Conservation (phyloP, 2,329 filamentous ascomycete species). For the Onygenales sp. region DNA sequence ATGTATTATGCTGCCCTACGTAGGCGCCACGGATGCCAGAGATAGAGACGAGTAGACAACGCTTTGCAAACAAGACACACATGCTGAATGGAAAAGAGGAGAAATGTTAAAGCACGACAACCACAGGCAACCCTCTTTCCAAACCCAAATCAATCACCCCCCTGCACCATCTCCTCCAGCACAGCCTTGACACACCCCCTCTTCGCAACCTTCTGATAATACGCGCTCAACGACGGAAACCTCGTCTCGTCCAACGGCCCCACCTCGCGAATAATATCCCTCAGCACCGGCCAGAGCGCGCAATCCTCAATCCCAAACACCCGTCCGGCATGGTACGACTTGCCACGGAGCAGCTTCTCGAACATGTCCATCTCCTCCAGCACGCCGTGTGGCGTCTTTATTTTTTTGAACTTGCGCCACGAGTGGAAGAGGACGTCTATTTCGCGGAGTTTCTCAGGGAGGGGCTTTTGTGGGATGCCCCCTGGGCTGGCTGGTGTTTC, state of each 20-base stretch:
- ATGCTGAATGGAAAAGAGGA: too few relatives aligned
- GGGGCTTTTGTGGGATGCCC: background rate
- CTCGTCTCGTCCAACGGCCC: slow-evolving; percentile 14
- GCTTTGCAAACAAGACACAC: too few relatives aligned
- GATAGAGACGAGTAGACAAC: too few relatives aligned
- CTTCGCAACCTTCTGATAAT: slow-evolving; percentile 30
- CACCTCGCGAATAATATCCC: slow-evolving; percentile 24
- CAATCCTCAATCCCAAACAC: slow-evolving; percentile 34
- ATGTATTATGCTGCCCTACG: too few relatives aligned
- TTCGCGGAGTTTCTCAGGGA: slow-evolving; percentile 14
- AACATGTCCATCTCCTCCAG: slow-evolving; percentile 1
- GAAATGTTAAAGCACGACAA: too few relatives aligned
- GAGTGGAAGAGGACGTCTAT: slow-evolving; percentile 21
- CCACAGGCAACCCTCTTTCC: too few relatives aligned
- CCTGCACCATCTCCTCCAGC: slow-evolving; percentile 16
- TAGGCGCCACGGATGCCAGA: too few relatives aligned
- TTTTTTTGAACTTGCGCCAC: slow-evolving; percentile 20
- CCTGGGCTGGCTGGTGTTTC: background rate
- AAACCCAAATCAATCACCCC: too few relatives aligned
- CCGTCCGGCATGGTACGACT: slow-evolving; percentile 26
- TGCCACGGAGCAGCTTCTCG: slow-evolving; percentile 16
- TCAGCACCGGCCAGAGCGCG: slow-evolving; percentile 34
- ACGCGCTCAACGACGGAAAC: slow-evolving; percentile 25
- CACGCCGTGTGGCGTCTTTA: background rate
- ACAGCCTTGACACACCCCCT: slow-evolving; percentile 27